Evolutionary conservation across 805 yeast species (phyloP).

Genomic region (Candida xiaguanensis): DNA sequence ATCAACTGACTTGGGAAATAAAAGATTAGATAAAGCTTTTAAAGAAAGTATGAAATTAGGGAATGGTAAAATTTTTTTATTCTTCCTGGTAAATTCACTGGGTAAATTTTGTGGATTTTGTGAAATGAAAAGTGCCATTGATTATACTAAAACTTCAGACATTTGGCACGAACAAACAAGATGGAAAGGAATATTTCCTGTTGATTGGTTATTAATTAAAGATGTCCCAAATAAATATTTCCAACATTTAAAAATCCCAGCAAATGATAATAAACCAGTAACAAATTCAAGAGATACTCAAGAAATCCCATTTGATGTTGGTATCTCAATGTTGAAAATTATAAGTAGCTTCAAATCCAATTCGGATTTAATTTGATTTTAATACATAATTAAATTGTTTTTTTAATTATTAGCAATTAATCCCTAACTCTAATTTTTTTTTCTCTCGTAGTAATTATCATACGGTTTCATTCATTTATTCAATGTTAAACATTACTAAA

Average conservation of each 20-base stretch:
- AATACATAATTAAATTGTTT: no score
- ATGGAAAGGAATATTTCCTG: slow-evolving; percentile 52
- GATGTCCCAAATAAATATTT: slow-evolving; percentile 49
- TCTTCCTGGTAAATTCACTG: slow-evolving; percentile 57
- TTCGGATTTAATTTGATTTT: neutral
- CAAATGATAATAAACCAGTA: slow-evolving; percentile 49
- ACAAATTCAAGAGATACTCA: slow-evolving; percentile 62
- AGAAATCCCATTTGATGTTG: slow-evolving; percentile 49
- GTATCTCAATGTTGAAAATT: slow-evolving; percentile 43
- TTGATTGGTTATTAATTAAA: slow-evolving; percentile 50
- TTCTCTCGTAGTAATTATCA: no score
- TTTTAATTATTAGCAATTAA: no score
- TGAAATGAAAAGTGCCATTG: slow-evolving; percentile 43
- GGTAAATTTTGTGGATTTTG: slow-evolving; percentile 59
- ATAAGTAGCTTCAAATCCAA: slow-evolving; percentile 27
- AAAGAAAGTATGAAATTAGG: slow-evolving; percentile 15
- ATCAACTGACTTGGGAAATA: slow-evolving; percentile 55
- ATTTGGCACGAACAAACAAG: slow-evolving; percentile 46
- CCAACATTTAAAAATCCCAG: slow-evolving; percentile 41
- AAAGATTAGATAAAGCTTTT: slow-evolving; percentile 45
- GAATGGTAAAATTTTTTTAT: slow-evolving; percentile 38
- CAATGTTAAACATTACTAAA: neutral
- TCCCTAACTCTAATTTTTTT: neutral
- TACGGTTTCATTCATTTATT: no score
- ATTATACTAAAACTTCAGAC: slow-evolving; percentile 33